Base-by-base conservation (phyloP, 192 early-diverging fungal species). In the Backusella circina region DNA sequence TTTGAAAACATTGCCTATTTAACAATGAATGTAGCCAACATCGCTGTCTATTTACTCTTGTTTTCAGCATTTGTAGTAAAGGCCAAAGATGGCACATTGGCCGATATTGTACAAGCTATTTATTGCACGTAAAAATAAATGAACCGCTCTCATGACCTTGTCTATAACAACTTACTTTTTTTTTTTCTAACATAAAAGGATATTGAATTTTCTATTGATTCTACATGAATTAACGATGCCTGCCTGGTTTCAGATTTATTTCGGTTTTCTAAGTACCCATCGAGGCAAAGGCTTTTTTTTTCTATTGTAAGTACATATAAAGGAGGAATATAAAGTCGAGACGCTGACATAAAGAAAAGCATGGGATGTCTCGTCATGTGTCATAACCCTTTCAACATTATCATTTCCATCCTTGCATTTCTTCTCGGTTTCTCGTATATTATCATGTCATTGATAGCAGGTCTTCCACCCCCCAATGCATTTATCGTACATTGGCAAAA, bases 351-450 rank as follows among this genome's bases (percentile, higher is more conserved):
- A 31, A 12, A 68, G 10, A 65, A 32, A 16, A 77, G 76, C 28
- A 41, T 77, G 28, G 76, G 76, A 2, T 77, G 76, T 67, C 16
- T 47, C 8, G 44, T 77, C 3, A 77, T 77, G 76, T 77, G 76
- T 67, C 41, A 77, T 16, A 44, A 36, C 28, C 71, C 47, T 31
- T 77, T 65, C 30, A 77, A 77, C 28, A 72, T 72, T 44, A 72
- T 77, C 26, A 71, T 77, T 26, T 5, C 76, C 26, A 73, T 77
- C 3, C 30, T 77, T 18, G 47, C 70, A 44, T 77, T 77, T 51
- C 67, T 65, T 8, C 6, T 77, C n/a, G 76, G 76, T 0, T 28
- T 77, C n/a, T 31, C 23, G 4, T 77, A 72, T 51, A 67, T 77
- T 9, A 72, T 77, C 33, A 16, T 77, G 28, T 77, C 76, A 23